Evolutionary conservation across 306 rosid species (phyloP).

Genomic region (Quercus gilva): DNA sequence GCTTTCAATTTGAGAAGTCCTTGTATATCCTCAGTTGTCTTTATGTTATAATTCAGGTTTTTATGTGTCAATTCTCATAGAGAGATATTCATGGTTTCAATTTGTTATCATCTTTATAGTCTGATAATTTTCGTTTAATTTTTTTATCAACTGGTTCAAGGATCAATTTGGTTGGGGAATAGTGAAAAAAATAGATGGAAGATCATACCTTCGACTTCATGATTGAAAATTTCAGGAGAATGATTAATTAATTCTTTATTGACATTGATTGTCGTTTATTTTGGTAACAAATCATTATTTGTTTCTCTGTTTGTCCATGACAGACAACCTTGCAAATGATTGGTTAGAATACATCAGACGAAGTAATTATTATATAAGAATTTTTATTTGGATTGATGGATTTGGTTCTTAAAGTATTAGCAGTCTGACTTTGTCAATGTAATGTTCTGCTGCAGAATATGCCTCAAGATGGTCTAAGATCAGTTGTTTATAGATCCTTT

Average conservation of each 20-base stretch:
- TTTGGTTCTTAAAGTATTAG: constrained; percentile 13
- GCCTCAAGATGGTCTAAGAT: constrained; percentile 50
- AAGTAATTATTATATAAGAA: constrained; percentile 37
- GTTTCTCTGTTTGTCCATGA: constrained; percentile 41
- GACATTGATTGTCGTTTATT: constrained; percentile 16
- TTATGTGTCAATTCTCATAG: not conserved
- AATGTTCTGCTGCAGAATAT: constrained; percentile 52
- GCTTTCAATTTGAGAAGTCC: not conserved
- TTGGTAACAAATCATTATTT: constrained; percentile 42
- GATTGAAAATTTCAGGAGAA: constrained; percentile 37
- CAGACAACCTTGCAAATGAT: constrained; percentile 37
- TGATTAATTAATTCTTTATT: constrained; percentile 24
- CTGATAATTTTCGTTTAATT: not conserved
- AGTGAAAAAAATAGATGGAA: not conserved
- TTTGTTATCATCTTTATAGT: not conserved
- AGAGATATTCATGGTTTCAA: not conserved
- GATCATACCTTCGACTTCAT: not conserved
- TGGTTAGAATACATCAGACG: constrained; percentile 22
- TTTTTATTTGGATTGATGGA: constrained; percentile 9
- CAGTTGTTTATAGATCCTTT: constrained; percentile 70
- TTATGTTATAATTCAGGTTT: not conserved
- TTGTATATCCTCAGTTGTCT: not conserved
- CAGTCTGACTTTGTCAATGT: constrained; percentile 40
- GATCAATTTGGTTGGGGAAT: constrained; percentile 9
- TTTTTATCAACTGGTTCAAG: not conserved